Evolutionary conservation across 2,329 filamentous ascomycete genomes (phyloP).

Genomic region (Aspergillus puulaauensis): DNA sequence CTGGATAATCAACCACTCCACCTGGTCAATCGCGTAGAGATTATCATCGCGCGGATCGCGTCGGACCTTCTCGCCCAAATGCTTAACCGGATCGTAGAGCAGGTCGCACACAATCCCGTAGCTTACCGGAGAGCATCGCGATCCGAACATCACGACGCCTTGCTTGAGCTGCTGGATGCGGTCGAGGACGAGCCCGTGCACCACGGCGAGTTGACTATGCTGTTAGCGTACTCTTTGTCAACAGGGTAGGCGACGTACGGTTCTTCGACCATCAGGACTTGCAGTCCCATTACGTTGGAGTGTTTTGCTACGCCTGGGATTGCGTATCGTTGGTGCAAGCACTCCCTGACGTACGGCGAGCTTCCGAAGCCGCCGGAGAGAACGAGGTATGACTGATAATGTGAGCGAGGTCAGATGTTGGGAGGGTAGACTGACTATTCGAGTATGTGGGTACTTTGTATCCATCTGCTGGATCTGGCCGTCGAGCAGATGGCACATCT

Average conservation of each 20-base stretch:
- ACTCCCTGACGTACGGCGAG: slow-evolving; percentile 30
- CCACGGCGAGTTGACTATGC: slow-evolving; percentile 30
- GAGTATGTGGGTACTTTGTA: slow-evolving; percentile 21
- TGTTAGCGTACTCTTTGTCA: not conserved
- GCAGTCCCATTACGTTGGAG: slow-evolving; percentile 23
- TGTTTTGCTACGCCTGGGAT: slow-evolving; percentile 9
- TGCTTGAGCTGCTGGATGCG: slow-evolving; percentile 31
- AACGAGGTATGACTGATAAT: slow-evolving; percentile 26
- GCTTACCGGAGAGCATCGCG: slow-evolving; percentile 33
- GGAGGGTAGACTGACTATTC: slow-evolving; percentile 23
- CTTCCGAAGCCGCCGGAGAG: slow-evolving; percentile 36
- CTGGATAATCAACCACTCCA: slow-evolving; percentile 38
- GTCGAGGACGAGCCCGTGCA: slow-evolving; percentile 35
- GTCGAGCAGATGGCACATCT: slow-evolving; percentile 30
- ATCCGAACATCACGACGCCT: slow-evolving; percentile 27
- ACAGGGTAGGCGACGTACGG: slow-evolving; percentile 21
- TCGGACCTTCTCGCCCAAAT: slow-evolving; percentile 26
- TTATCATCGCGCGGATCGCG: slow-evolving; percentile 33
- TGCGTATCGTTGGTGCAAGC: slow-evolving; percentile 25
- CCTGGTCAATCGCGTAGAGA: slow-evolving; percentile 32
- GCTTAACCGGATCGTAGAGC: slow-evolving; percentile 29
- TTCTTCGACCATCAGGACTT: slow-evolving; percentile 33
- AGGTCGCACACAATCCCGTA: slow-evolving; percentile 38
- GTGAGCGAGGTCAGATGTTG: not conserved
- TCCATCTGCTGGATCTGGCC: slow-evolving; percentile 26